phyloP scores from a whole-genome alignment of 2,329 filamentous ascomycete species.

The Pyrenophora seminiperda region DNA sequence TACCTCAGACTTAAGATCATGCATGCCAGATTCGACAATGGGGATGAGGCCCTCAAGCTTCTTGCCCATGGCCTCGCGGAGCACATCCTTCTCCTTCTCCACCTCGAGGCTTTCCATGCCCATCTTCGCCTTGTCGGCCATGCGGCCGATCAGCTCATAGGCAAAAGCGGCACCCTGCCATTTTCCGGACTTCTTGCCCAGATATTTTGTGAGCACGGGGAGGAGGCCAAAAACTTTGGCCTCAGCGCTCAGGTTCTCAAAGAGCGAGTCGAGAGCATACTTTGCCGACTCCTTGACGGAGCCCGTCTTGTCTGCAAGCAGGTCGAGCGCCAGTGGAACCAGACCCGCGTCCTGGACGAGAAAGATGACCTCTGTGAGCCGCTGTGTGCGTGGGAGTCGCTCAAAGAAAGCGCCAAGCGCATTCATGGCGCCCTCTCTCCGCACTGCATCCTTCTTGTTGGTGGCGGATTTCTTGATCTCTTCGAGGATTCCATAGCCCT shows the following conservation, averaged over 20 bases:
- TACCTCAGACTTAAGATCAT: constrained; percentile 85
- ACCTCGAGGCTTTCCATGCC: constrained; percentile 82
- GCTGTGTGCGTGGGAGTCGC: constrained; percentile 78
- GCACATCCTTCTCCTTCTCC: constrained; percentile 83
- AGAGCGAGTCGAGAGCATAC: constrained; percentile 90
- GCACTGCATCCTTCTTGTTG: constrained; percentile 90
- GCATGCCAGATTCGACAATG: constrained; percentile 89
- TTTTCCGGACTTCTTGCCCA: constrained; percentile 84
- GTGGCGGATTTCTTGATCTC: constrained; percentile 76
- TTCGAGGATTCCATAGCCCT: constrained; percentile 65
- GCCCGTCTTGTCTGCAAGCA: constrained; percentile 84
- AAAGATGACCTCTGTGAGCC: constrained; percentile 79
- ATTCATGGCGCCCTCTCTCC: constrained; percentile 91
- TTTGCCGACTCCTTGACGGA: constrained; percentile 90
- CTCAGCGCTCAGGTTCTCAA: constrained; percentile 78
- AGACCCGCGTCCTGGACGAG: constrained; percentile 79
- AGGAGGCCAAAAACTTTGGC: constrained; percentile 82
- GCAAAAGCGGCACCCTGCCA: constrained; percentile 96
- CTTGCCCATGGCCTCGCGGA: constrained; percentile 88
- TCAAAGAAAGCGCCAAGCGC: constrained; percentile 93
- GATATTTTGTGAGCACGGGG: constrained; percentile 74
- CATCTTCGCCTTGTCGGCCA: constrained; percentile 93
- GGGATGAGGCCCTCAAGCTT: constrained; percentile 87
- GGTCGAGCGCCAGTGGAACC: constrained; percentile 76
- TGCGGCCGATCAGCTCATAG: constrained; percentile 81